Evolutionary conservation across 352 stramenopile genomes (phyloP).

Genomic region (Phytophthora kernoviae): DNA sequence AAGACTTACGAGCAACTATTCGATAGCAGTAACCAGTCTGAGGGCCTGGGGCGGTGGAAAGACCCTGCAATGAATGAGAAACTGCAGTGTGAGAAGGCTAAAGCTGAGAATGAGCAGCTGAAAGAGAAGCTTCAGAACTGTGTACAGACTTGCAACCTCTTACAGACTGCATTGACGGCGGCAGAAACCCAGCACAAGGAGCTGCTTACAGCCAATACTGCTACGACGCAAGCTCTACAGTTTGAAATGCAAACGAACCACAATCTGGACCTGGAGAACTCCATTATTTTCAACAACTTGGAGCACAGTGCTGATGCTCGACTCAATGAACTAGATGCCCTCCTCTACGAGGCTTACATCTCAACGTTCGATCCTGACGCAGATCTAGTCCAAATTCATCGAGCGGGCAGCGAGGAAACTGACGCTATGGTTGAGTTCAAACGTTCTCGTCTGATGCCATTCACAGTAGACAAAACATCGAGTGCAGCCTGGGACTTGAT

Average conservation of each 20-base stretch:
- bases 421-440: constrained; percentile 18
- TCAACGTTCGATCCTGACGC: neutral
- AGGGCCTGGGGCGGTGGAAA: constrained; percentile 13
- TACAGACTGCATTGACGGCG: constrained; percentile 13
- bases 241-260: neutral
- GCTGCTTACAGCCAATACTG: constrained; percentile 1
- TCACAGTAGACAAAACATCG: constrained; percentile 7
- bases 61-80: constrained; percentile 13
- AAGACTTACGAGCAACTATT: constrained; percentile 10
- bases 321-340: constrained; percentile 2
- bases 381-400: constrained; percentile 21
- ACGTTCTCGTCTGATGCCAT: constrained; percentile 16
- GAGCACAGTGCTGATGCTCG: constrained; percentile 8
- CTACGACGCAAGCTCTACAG: constrained; percentile 7
- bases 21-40: constrained; percentile 6
- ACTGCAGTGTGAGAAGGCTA: neutral
- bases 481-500: constrained; percentile 14
- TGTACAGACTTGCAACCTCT: constrained; percentile 8
- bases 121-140: constrained; percentile 15
- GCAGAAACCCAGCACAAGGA: constrained; percentile 10
- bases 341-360: neutral
- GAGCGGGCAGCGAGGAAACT: constrained; percentile 1
- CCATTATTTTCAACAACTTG: constrained; percentile 2
- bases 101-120: constrained; percentile 13
- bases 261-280: constrained; percentile 1